Evolutionary conservation across 1,139 yeast species (phyloP).

Genomic region (Scheffersomyces segobiensis): DNA sequence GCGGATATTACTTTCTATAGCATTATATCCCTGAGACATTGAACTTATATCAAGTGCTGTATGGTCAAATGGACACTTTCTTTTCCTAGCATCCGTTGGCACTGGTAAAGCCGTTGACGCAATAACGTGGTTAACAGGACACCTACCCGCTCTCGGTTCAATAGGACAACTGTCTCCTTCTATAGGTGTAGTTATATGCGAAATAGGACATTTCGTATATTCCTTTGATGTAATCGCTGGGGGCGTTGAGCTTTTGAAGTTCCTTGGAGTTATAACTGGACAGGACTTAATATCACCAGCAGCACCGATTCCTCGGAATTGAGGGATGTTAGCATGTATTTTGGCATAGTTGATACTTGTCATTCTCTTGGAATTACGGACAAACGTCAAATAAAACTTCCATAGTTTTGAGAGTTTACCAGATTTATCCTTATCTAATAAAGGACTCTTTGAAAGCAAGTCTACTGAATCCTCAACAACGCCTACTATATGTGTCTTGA

Average conservation of each 20-base stretch:
- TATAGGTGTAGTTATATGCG: constrained; percentile 30
- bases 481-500: constrained; percentile 19
- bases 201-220: constrained; percentile 30
- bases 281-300: constrained; percentile 10
- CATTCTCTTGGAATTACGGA: constrained; percentile 31
- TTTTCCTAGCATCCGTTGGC: constrained; percentile 8
- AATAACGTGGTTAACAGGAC: constrained; percentile 18
- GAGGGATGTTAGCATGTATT: constrained; percentile 37
- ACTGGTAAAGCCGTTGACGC: not conserved
- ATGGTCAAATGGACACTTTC: constrained; percentile 39
- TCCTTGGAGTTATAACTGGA: constrained; percentile 12
- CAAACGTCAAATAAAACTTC: constrained; percentile 42
- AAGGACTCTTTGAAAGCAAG: constrained; percentile 13
- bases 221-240: constrained; percentile 5
- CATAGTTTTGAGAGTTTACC: constrained; percentile 37
- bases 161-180: constrained; percentile 9
- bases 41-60: constrained; percentile 15
- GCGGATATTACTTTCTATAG: constrained; percentile 30
- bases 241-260: not conserved
- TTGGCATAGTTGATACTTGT: constrained; percentile 32
- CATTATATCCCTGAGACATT: constrained; percentile 15
- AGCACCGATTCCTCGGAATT: constrained; percentile 17
- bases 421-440: constrained; percentile 21
- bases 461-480: constrained; percentile 22
- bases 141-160: constrained; percentile 10